Percentiles rank a stretch among this genome's conserved stretches.
These are phyloP conservation scores for Tylopilus sp. DNA, from an alignment of 768 basidiomycete species.

Conservation along the genomic window DNA sequence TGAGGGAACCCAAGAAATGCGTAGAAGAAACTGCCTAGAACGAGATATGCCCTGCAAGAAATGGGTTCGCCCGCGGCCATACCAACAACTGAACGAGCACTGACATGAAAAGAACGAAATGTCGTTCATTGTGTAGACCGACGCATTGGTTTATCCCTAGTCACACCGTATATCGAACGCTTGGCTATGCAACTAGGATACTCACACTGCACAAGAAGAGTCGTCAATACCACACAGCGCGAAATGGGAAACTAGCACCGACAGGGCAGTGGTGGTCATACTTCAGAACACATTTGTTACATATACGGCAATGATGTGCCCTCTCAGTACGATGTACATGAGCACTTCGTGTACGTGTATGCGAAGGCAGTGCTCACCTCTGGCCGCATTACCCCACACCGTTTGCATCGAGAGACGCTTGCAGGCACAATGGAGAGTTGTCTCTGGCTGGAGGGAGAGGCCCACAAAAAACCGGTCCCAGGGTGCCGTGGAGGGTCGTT, in stretches of 20 bases:
- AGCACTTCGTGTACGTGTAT: not conserved
- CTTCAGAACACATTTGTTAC: constrained; percentile 85
- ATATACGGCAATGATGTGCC: constrained; percentile 90
- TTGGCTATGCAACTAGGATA: constrained; percentile 3
- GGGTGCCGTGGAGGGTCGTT: constrained; percentile 48
- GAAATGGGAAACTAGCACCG: constrained; percentile 33
- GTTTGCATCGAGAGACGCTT: constrained; percentile 56
- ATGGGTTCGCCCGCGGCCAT: not conserved
- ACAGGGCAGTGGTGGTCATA: constrained; percentile 93
- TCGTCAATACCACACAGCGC: not conserved
- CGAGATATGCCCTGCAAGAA: constrained; percentile 68
- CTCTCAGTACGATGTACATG: constrained; percentile 47
- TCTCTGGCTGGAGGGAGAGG: constrained; percentile 26
- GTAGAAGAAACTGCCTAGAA: constrained; percentile 63
- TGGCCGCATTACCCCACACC: constrained; percentile 66
- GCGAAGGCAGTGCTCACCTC: constrained; percentile 52
- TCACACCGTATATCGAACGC: not conserved
- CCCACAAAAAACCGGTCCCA: constrained; percentile 55
- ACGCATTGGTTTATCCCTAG: constrained; percentile 98
- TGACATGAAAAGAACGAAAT: constrained; percentile 94
- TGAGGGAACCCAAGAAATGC: constrained; percentile 59
- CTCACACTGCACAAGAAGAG: constrained; percentile 36
- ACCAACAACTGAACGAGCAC: constrained; percentile 20
- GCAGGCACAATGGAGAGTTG: constrained; percentile 42
- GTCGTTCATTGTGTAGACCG: constrained; percentile 90